Conservation (phyloP, 768 basidiomycete genomes). For the Termitomyces sp. region DNA sequence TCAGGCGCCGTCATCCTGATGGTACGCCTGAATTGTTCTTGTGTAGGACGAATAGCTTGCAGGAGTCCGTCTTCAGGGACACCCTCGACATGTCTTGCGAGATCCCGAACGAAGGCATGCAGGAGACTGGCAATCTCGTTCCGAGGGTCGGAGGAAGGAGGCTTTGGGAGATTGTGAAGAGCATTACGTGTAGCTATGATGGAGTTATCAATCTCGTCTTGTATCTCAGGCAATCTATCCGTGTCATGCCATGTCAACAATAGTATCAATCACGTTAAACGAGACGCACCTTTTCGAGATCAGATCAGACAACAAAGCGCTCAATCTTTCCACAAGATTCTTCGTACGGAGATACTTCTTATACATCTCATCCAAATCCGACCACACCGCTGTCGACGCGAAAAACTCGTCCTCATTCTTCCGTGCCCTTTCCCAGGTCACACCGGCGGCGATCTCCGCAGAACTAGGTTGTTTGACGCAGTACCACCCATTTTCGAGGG, state of each 20-base stretch:
- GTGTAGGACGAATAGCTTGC: conserved; percentile 50
- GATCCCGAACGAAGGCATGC: conserved; percentile 41
- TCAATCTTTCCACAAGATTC: conserved; percentile 56
- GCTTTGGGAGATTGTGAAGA: conserved; percentile 34
- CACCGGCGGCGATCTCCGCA: conserved; percentile 43
- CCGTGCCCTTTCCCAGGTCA: conserved; percentile 63
- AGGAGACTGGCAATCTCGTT: conserved; percentile 54
- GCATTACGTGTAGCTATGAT: conserved; percentile 35
- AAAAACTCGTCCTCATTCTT: conserved; percentile 57
- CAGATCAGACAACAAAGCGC: conserved; percentile 57
- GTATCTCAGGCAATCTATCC: conserved; percentile 60
- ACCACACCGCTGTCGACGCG: conserved; percentile 48
- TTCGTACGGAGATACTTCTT: conserved; percentile 53
- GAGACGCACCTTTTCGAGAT: conserved; percentile 53
- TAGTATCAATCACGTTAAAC: background rate
- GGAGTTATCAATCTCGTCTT: conserved; percentile 49
- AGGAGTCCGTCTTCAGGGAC: conserved; percentile 51
- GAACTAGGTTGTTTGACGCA: conserved; percentile 57
- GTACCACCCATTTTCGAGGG: conserved; percentile 56
- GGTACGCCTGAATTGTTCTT: conserved; percentile 41
- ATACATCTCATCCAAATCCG: conserved; percentile 44
- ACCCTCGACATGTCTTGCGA: conserved; percentile 48
- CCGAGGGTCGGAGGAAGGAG: conserved; percentile 53
- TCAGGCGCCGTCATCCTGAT: conserved; percentile 55
- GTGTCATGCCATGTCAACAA: background rate